Base-by-base conservation (phyloP, 148 eudicot species). In the Persicaria tinctoria region DNA sequence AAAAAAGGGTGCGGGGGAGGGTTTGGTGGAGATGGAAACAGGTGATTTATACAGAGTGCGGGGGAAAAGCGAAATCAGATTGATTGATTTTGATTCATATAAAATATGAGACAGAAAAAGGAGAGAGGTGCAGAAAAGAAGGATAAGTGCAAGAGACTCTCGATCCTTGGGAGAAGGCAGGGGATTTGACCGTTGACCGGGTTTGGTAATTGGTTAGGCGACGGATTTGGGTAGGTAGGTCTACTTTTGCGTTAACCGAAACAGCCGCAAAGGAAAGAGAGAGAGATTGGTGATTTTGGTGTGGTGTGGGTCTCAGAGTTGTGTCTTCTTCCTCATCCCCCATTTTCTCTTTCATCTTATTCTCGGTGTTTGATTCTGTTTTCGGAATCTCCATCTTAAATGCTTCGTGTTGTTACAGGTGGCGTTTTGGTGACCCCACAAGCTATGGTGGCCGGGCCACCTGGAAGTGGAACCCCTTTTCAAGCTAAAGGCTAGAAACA, bases 211-310 rank as follows among this genome's bases (percentile, higher is more conserved):
- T 55, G 60, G 60, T 55, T 55, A 55, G 60, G 60, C 60, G 60
- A 55, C 60, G 60, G 60, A 55, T 55, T 16, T 55, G 23, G 60
- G 60, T 55, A 55, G 60, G 60, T 55, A 55, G 60, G 60, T 55
- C 60, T 55, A 55, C 60, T 55, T 55, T 55, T 55, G 60, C 60
- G 60, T 55, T 50, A 16, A 55, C 20, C 60, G 7, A 55, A 55
- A 55, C 60, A 55, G 60, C 60, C 60, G 60, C 60, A 55, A 55
- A 55, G 60, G 60, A n/a, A 8, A 7, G 60, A 55, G 16, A 32
- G 41, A 32, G 41, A 32, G 41, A 32, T 32, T 32, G 41, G 41
- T 32, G 41, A 32, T 32, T 32, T 32, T 55, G 13, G 13, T 50
- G 53, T 50, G 53, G 53, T 50, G 60, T 55, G 60, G 60, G 60